These are phyloP conservation scores for Erucastrum elatum DNA, from an alignment of 345 rosid species.

Conservation along the genomic window DNA sequence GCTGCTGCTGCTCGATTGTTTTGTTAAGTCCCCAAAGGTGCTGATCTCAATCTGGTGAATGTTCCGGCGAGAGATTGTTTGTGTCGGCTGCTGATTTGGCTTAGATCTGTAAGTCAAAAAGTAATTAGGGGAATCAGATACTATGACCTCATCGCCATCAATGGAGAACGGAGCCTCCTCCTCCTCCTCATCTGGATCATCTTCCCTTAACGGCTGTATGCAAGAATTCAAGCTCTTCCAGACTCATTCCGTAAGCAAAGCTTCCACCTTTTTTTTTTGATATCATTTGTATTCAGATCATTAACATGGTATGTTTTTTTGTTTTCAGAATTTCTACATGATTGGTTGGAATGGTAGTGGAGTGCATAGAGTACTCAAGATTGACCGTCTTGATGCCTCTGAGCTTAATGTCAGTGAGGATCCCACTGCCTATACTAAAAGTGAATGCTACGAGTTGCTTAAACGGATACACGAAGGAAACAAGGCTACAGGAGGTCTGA, in stretches of 20 bases:
- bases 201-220: constrained; percentile 31
- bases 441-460: constrained; percentile 72
- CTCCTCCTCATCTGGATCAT: constrained; percentile 11
- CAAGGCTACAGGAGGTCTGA: constrained; percentile 84
- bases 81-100: constrained; percentile 10
- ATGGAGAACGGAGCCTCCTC: constrained; percentile 31
- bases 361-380: constrained; percentile 39
- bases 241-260: constrained; percentile 31
- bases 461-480: constrained; percentile 94
- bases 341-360: constrained; percentile 46
- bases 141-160: constrained; percentile 26
- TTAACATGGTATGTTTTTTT: neutral
- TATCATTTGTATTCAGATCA: neutral
- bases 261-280: neutral
- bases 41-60: constrained; percentile 22
- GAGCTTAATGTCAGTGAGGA: constrained; percentile 84
- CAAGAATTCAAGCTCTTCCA: constrained; percentile 42
- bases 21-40: neutral
- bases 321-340: constrained; percentile 37
- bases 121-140: neutral
- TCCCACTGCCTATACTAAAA: constrained; percentile 65
- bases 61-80: constrained; percentile 9
- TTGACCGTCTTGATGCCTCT: constrained; percentile 56
- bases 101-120: constrained; percentile 23
- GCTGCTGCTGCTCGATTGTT: neutral